Evolutionary conservation across 805 yeast species (phyloP).

Genomic region (Candida insectalens): DNA sequence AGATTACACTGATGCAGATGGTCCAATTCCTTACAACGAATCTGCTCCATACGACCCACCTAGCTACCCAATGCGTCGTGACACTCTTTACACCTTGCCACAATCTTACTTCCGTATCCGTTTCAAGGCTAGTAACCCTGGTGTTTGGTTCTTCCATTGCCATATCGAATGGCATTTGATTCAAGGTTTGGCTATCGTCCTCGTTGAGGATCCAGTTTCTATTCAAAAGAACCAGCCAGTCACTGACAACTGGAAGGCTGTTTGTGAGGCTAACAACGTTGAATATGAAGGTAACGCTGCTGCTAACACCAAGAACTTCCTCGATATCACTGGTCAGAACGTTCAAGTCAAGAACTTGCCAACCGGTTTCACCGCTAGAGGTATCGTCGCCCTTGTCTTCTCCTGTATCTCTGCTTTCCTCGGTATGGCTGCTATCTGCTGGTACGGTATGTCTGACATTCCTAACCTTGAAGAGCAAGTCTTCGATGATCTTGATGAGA

Average conservation of each 20-base stretch:
- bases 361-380: slow-evolving; percentile 86
- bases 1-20: slow-evolving; percentile 42
- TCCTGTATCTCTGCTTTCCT: slow-evolving; percentile 77
- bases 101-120: slow-evolving; percentile 80
- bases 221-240: slow-evolving; percentile 55
- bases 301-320: slow-evolving; percentile 52
- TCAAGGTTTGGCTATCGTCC: slow-evolving; percentile 79
- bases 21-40: slow-evolving; percentile 49
- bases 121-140: slow-evolving; percentile 90
- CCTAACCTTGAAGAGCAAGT: slow-evolving; percentile 57
- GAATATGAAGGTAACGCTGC: slow-evolving; percentile 79
- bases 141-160: slow-evolving; percentile 98
- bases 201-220: slow-evolving; percentile 76
- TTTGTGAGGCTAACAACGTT: slow-evolving; percentile 52
- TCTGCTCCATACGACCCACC: slow-evolving; percentile 46
- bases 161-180: slow-evolving; percentile 97
- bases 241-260: slow-evolving; percentile 47
- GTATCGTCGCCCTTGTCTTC: slow-evolving; percentile 89
- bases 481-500: slow-evolving; percentile 31
- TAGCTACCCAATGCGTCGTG: slow-evolving; percentile 76
- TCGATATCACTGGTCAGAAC: slow-evolving; percentile 68
- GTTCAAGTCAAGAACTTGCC: slow-evolving; percentile 63
- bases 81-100: slow-evolving; percentile 68
- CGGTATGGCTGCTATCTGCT: slow-evolving; percentile 67
- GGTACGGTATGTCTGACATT: slow-evolving; percentile 83